Base-by-base conservation (phyloP, 1,284 basidiomycete species). In the Apiotrichum sp. region DNA sequence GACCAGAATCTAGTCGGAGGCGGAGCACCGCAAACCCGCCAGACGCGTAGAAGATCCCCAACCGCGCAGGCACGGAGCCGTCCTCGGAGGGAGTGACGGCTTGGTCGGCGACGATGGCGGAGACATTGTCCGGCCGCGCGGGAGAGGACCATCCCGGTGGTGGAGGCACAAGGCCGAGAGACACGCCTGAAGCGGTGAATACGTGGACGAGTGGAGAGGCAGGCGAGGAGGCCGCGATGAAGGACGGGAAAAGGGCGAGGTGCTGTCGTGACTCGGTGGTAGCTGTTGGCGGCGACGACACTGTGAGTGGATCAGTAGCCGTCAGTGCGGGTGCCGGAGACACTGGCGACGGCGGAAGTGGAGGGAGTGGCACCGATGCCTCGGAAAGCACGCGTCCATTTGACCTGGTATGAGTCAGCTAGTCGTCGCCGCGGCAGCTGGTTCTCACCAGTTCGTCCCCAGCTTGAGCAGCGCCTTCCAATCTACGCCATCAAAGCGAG, bases 111-210 rank as follows among this genome's bases (percentile, higher is more conserved):
- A 65, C 69, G 10, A 77, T 69, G 1, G 68, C 66, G 1, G 73
- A 71, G 14, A 77, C 67, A 39, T 66, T 64, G 50, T 77, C 74
- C 0, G 75, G 75, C 38, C 70, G 64, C 32, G 55, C 51, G 0
- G 74, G 74, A 0, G 66, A 69, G 3, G 72, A 74, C 75, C 75
- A 77, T 0, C 74, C 71, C 1, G 74, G 75, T 0, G 75, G 75
- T 6, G 75, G 75, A 4, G 75, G 75, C 1, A 77, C 69, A 36
- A 77, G 64, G 34, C 74, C 74, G 0, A 77, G 56, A 2, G 70
- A 59, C 2, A 54, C 34, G 4, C 61, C 42, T 10, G 56, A 41
- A 3, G 45, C 13, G 3, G 49, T 42, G 50, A 75, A 66, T 1
- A 74, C 68, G 51, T 73, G 68, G 14, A 77, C 70, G 1, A 76